phyloP scores from a whole-genome alignment of 2,329 filamentous ascomycete species.

The Eutypa lata region DNA sequence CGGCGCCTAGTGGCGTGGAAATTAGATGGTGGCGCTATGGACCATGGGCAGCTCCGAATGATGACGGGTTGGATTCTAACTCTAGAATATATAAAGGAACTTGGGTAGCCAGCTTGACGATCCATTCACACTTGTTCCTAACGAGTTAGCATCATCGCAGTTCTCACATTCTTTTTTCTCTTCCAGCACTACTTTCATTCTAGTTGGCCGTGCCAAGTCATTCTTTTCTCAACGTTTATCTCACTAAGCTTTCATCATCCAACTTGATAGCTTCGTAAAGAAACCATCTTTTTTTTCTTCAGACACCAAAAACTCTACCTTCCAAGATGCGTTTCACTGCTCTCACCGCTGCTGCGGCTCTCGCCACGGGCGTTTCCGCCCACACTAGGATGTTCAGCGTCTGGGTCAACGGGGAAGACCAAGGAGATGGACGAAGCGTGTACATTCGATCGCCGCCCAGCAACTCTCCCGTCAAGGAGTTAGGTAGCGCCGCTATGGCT shows the following conservation, averaged over 20 bases:
- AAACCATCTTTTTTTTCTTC: neutral
- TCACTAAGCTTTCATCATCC: neutral
- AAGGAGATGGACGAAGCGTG: slow-evolving; percentile 35
- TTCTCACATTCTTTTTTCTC: neutral
- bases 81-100: neutral
- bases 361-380: slow-evolving; percentile 37
- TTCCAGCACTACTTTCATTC: neutral
- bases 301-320: neutral
- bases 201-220: neutral
- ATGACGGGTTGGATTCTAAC: no score
- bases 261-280: neutral
- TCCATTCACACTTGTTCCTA: neutral
- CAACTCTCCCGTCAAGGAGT: slow-evolving; percentile 45
- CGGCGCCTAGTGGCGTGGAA: no score
- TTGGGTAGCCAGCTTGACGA: neutral
- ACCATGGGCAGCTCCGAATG: no score
- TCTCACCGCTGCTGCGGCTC: slow-evolving; percentile 26
- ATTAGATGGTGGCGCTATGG: no score
- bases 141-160: neutral
- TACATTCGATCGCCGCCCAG: slow-evolving; percentile 43
- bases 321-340: slow-evolving; percentile 31
- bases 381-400: slow-evolving; percentile 46
- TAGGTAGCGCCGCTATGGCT: slow-evolving; percentile 36
- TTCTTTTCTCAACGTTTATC: neutral
- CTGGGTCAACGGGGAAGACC: slow-evolving; percentile 45